Conservation (phyloP, 140 eudicot species). For the Flaveria floridana region DNA sequence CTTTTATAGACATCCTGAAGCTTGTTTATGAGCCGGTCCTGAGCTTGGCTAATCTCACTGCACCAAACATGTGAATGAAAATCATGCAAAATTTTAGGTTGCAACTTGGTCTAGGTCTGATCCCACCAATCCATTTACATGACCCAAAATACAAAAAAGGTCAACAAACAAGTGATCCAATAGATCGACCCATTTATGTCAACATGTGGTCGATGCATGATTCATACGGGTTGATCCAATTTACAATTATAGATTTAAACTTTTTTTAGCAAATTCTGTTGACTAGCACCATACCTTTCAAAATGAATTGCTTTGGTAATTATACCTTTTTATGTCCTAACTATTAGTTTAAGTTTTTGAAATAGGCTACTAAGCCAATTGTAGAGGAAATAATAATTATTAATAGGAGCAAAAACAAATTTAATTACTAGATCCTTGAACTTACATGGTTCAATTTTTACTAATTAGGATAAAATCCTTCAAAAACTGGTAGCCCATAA, state of each 20-base stretch:
- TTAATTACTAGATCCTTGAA: conserved; percentile 8
- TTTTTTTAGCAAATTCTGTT: background rate
- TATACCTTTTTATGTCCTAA: background rate
- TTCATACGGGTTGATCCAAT: background rate
- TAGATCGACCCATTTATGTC: background rate
- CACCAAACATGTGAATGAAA: conserved; percentile 26
- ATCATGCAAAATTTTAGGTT: background rate
- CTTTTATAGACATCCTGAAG: conserved; percentile 63
- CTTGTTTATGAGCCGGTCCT: conserved; percentile 80
- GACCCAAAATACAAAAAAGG: background rate
- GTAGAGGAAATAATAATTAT: background rate
- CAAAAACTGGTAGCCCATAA: conserved; percentile 12
- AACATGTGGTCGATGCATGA: background rate
- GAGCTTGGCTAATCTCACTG: conserved; percentile 98
- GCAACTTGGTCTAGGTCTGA: background rate
- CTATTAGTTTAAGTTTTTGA: background rate
- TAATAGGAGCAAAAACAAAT: background rate
- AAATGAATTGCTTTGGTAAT: background rate
- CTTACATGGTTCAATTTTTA: too few species aligned
- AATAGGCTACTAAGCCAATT: background rate
- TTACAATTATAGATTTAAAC: background rate
- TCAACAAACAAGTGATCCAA: background rate
- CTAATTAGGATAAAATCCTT: too few species aligned
- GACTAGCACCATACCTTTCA: background rate
- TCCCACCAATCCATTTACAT: conserved; percentile 3